phyloP scores from a whole-genome alignment of 768 basidiomycete genomes.

The Cubamyces sp. region DNA sequence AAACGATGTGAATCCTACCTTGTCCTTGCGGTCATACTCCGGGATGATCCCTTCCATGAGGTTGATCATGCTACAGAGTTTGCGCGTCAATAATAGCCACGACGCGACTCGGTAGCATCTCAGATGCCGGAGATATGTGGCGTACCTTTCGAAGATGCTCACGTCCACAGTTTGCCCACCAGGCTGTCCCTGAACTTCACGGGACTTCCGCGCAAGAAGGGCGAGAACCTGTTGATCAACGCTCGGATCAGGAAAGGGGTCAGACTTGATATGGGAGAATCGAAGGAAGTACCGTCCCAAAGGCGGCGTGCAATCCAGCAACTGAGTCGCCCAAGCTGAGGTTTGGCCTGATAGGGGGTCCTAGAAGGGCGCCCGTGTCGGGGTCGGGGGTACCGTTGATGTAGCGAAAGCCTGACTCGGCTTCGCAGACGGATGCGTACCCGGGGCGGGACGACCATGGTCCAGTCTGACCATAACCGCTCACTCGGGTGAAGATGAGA shows the following conservation, averaged over 20 bases:
- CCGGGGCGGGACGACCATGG: slow-evolving; percentile 74
- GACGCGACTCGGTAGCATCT: too few relatives aligned
- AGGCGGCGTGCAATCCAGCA: slow-evolving; percentile 73
- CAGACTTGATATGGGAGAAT: too few relatives aligned
- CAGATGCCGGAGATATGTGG: neutral
- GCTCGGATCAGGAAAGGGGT: too few relatives aligned
- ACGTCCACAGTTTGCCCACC: slow-evolving; percentile 68
- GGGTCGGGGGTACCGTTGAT: slow-evolving; percentile 70
- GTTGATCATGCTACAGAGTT: slow-evolving; percentile 62
- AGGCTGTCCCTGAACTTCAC: slow-evolving; percentile 33
- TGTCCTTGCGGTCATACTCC: slow-evolving; percentile 73
- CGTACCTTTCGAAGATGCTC: slow-evolving; percentile 72
- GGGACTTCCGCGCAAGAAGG: slow-evolving; percentile 51
- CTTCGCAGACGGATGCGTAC: slow-evolving; percentile 77
- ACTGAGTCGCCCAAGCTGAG: slow-evolving; percentile 75
- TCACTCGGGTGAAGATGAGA: slow-evolving; percentile 88
- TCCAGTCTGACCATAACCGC: slow-evolving; percentile 76
- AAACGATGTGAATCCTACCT: slow-evolving; percentile 41
- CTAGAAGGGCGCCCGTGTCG: slow-evolving; percentile 53
- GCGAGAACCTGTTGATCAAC: slow-evolving; percentile 54
- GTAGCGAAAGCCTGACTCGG: slow-evolving; percentile 73
- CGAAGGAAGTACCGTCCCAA: slow-evolving; percentile 59
- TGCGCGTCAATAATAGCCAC: too few relatives aligned
- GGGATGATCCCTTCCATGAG: slow-evolving; percentile 80
- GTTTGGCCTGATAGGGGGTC: slow-evolving; percentile 71